Evolutionary conservation across 352 stramenopile species (phyloP), one percentile per base, ranked within the genome.

Genomic region (Globisporangium radiosum): DNA sequence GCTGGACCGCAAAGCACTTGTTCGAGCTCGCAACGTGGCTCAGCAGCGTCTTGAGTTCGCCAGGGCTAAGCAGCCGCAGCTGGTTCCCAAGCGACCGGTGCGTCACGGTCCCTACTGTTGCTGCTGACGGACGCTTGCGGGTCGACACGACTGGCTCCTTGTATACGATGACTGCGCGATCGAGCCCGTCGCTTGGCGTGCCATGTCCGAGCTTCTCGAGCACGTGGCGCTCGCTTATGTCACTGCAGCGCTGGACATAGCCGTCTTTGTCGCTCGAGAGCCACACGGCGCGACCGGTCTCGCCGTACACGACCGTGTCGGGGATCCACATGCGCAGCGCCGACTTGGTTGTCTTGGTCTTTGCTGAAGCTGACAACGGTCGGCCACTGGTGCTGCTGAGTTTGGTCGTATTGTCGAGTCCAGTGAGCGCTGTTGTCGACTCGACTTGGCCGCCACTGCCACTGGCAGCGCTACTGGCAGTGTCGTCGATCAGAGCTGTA

Each of bases 221-320:
- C 2, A 93, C 78, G 39, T 86, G 70, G 33, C 87, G 87, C 57
- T 93, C 84, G 7, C 65, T 79, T 52, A 93, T 87, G 37, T 87
- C 72, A 4, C 75, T 84, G 9, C 63, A 68, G 13, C 81, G 71
- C 51, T 88, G 79, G 1, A 93, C 75, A 17, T 78, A 78, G 5
- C 84, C 84, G 5, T 88, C 64, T 13, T 85, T 77, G 53, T 92
- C 80, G 0, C 68, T 87, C 63, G 86, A 90, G 42, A 94, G 61
- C 75, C 80, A 89, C 36, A 91, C 66, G 3, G 78, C 81, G 3
- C 75, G 80, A 1, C 81, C 81, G 0, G 76, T 87, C 50, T 90
- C 84, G 5, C 84, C 84, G 40, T 90, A 94, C 43, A 94, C 72
- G 51, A 94, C 80, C 5, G 84, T 94, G 49, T 94, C 80, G 0